A percentile compares a stretch with the other conserved stretches of the same genome.
Evolutionary conservation across 768 basidiomycete genomes (phyloP).

Genomic region (Tulasnella sp.): DNA sequence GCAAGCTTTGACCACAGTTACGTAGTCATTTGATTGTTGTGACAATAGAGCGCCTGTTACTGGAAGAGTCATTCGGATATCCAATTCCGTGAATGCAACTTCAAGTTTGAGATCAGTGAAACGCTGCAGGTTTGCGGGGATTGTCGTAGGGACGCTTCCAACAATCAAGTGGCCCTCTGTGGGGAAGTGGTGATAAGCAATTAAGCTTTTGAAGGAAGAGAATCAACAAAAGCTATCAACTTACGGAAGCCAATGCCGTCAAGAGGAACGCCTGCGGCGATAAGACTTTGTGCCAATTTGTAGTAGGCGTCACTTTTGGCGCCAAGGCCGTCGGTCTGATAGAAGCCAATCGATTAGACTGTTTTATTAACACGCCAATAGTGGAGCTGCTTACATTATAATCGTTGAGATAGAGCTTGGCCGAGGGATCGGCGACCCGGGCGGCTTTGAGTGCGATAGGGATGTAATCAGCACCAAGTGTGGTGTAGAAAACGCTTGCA

Average conservation of each 20-base stretch:
- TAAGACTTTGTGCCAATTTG: constrained; percentile 38
- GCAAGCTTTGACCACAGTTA: constrained; percentile 42
- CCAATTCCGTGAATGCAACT: constrained; percentile 56
- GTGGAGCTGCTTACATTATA: constrained; percentile 28
- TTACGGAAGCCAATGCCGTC: constrained; percentile 45
- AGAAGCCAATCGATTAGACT: not conserved
- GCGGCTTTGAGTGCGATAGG: constrained; percentile 35
- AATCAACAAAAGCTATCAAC: not conserved
- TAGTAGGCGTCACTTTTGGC: constrained; percentile 44
- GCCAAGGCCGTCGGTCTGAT: constrained; percentile 23
- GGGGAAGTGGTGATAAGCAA: not conserved
- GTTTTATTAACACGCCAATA: not conserved
- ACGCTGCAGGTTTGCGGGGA: constrained; percentile 37
- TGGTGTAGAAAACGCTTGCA: constrained; percentile 39
- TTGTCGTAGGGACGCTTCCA: not conserved
- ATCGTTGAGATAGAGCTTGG: constrained; percentile 41
- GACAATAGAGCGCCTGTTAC: constrained; percentile 35
- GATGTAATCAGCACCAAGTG: constrained; percentile 38
- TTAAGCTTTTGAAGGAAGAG: not conserved
- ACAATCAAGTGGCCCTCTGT: constrained; percentile 9
- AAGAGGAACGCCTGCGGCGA: constrained; percentile 38
- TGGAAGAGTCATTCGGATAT: constrained; percentile 46
- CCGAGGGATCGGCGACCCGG: constrained; percentile 38
- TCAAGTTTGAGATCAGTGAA: constrained; percentile 50
- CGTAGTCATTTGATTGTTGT: constrained; percentile 47